A percentile compares a stretch with the other conserved stretches of the same genome.
Conservation (phyloP, 2,329 filamentous ascomycete species). For the Aspergillus costaricaensis region DNA sequence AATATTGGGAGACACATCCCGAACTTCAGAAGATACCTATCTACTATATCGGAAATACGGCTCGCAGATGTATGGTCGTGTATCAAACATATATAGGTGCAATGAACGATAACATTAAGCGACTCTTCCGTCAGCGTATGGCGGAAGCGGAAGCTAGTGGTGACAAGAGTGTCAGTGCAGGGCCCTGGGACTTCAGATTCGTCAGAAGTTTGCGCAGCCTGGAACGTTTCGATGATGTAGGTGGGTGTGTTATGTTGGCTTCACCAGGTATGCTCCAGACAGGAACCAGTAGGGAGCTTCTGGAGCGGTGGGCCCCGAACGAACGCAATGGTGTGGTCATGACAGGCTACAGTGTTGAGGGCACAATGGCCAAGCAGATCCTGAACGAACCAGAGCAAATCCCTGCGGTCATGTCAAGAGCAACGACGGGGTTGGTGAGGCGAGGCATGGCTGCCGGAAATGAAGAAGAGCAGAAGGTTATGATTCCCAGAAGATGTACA, state of each 20-base stretch:
- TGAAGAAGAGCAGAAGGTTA: constrained; percentile 77
- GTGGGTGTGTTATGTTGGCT: constrained; percentile 94
- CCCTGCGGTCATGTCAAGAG: constrained; percentile 83
- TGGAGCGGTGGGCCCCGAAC: constrained; percentile 95
- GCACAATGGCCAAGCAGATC: constrained; percentile 95
- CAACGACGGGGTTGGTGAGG: constrained; percentile 54
- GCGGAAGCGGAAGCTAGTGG: constrained; percentile 82
- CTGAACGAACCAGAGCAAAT: constrained; percentile 95
- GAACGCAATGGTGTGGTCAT: constrained; percentile 98
- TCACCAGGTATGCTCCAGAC: constrained; percentile 98
- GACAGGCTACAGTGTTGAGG: constrained; percentile 97
- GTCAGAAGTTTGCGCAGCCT: constrained; percentile 89
- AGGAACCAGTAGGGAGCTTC: constrained; percentile 85
- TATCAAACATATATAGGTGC: constrained; percentile 98
- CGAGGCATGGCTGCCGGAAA: constrained; percentile 63
- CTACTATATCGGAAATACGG: constrained; percentile 95
- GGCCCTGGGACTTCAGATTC: constrained; percentile 95
- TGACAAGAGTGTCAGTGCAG: constrained; percentile 67
- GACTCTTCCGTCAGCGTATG: constrained; percentile 89
- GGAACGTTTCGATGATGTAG: constrained; percentile 93
- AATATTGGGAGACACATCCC: constrained; percentile 89
- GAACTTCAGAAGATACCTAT: constrained; percentile 91
- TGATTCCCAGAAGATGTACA: constrained; percentile 89
- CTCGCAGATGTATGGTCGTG: constrained; percentile 95
- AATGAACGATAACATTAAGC: constrained; percentile 99